A percentile compares a stretch with the other conserved stretches of the same genome.
phyloP scores from a whole-genome alignment of 441 rosid species.

The Adansonia grandidieri region DNA sequence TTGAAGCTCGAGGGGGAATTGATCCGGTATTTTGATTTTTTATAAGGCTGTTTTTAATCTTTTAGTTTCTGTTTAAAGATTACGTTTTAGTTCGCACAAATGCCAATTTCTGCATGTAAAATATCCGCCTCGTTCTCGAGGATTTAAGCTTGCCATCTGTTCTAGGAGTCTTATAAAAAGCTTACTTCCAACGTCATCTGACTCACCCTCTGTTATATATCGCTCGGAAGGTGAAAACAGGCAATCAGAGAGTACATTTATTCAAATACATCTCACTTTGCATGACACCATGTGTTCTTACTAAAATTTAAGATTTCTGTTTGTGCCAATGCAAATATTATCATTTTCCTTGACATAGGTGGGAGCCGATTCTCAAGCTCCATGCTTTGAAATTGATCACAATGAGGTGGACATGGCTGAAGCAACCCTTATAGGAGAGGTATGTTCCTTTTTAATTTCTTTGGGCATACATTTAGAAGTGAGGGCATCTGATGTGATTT shows the following conservation, averaged over 20 bases:
- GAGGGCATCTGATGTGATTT: background rate
- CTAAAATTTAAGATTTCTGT: background rate
- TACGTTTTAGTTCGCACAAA: background rate
- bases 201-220: background rate
- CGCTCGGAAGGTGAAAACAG: background rate
- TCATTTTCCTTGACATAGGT: conserved; percentile 45
- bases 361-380: conserved; percentile 50
- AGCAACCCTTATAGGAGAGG: conserved; percentile 63
- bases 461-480: conserved; percentile 5
- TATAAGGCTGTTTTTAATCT: background rate
- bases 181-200: background rate
- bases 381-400: conserved; percentile 52
- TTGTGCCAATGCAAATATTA: background rate
- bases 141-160: background rate
- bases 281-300: background rate
- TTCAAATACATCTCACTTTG: background rate
- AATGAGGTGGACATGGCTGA: conserved; percentile 51
- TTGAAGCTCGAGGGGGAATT: conserved; percentile 53
- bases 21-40: conserved; percentile 50
- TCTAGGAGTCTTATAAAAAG: background rate
- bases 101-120: background rate
- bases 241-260: background rate
- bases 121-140: background rate
- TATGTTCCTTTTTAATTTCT: conserved; percentile 34
- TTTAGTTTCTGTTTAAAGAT: background rate